These are phyloP conservation scores for Tolypocladium guangdongense DNA, from an alignment of 2,329 filamentous ascomycete species.

Conservation along the genomic window DNA sequence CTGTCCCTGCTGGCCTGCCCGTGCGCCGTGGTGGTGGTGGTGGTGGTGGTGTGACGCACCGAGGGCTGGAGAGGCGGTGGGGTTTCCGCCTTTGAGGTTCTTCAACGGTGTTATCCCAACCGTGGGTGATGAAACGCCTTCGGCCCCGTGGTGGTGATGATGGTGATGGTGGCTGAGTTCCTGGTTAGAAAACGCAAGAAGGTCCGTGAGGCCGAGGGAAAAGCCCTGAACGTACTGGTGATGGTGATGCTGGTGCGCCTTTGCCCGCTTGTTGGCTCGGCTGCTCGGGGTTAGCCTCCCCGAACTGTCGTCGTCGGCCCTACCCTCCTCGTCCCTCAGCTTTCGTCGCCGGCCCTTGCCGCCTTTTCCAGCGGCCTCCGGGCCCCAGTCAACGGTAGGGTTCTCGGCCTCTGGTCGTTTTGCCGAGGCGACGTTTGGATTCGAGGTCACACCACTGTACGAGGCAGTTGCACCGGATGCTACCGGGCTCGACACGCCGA, in stretches of 20 bases:
- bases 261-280: slow-evolving; percentile 55
- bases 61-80: slow-evolving; percentile 31
- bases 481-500: slow-evolving; percentile 41
- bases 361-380: slow-evolving; percentile 27
- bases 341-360: slow-evolving; percentile 54
- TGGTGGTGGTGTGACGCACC: slow-evolving; percentile 34
- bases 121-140: slow-evolving; percentile 33
- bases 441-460: slow-evolving; percentile 23
- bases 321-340: slow-evolving; percentile 63
- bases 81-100: slow-evolving; percentile 33
- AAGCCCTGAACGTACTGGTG: slow-evolving; percentile 45
- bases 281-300: slow-evolving; percentile 50
- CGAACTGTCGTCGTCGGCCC: slow-evolving; percentile 54
- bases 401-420: slow-evolving; percentile 43
- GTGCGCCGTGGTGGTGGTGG: slow-evolving; percentile 32
- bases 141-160: slow-evolving; percentile 42
- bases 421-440: slow-evolving; percentile 23
- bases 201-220: not conserved
- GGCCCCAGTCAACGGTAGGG: slow-evolving; percentile 31
- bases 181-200: slow-evolving; percentile 9
- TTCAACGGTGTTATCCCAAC: slow-evolving; percentile 35
- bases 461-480: slow-evolving; percentile 28
- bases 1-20: slow-evolving; percentile 15
- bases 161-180: slow-evolving; percentile 43
- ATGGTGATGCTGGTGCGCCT: slow-evolving; percentile 56